Evolutionary conservation across 805 yeast species (phyloP), one percentile per base, ranked within the genome.

Genomic region (Myxozyma vanderwaltii): DNA sequence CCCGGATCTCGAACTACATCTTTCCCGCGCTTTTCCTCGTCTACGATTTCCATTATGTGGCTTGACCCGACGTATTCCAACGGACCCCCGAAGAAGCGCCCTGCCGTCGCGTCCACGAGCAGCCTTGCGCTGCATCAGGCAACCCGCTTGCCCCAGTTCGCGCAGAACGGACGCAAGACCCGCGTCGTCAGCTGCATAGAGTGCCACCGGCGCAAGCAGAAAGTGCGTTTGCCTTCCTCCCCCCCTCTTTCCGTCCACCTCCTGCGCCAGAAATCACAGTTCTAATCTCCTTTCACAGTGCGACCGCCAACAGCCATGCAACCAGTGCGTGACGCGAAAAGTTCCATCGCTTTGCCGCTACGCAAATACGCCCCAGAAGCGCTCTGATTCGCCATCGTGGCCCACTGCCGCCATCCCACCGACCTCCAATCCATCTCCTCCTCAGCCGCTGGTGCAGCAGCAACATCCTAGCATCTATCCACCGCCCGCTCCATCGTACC

Each of bases 171-270:
- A 21, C 41, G 51, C 27, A 48, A 36, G 27, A 48, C 51, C 33
- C 41, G 51, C 38, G 55, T 60, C 40, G 56, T 58, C 41, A 52
- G 61, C 43, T 60, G 63, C 54, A 48, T 53, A 13, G 63, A 60
- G 38, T 60, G 63, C 45, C 63, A 60, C 27, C 57, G 63, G 10
- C 59, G 63, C 26, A 60, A 60, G 51, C 63, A 60, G 35, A 60
- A 56, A 40, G 63, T 60, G 36, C n/a, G 51, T 39, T n/a, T 4
- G 33, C 31, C n/a, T 12, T n/a, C n/a, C n/a, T n/a, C n/a, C n/a
- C n/a, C n/a, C n/a, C n/a, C n/a, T n/a, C n/a, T 5, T 10, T 19
- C 38, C 2, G 24, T 48, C 29, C 40, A 35, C 24, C 15, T 13
- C 17, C 26, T n/a, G 46, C 13, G 17, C 8, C 26, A 10, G 21